Conservation (phyloP, 2,329 filamentous ascomycete genomes). For the Sodiomyces alkalinus region DNA sequence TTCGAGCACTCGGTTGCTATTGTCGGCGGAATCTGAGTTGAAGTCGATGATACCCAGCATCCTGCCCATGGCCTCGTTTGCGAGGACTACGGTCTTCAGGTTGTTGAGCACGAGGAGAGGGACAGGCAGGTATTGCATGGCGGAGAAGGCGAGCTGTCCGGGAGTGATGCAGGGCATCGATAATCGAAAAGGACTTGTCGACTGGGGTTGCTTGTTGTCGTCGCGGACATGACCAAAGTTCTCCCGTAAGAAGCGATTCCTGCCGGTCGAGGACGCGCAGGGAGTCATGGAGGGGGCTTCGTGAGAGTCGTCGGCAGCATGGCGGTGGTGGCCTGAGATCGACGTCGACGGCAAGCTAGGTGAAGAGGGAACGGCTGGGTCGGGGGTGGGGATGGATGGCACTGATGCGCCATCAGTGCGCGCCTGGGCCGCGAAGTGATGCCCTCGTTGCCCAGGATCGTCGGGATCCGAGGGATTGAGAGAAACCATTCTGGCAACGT, state of each 20-base stretch:
- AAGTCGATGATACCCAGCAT: conserved; percentile 51
- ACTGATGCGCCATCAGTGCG: too few species aligned
- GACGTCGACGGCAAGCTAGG: too few species aligned
- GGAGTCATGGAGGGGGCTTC: background rate
- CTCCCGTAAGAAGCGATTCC: conserved; percentile 20
- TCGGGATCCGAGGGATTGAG: too few species aligned
- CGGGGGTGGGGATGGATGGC: too few species aligned
- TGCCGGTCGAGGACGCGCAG: conserved; percentile 6
- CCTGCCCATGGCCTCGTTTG: conserved; percentile 61
- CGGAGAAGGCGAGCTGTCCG: conserved; percentile 45
- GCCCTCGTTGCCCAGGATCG: too few species aligned
- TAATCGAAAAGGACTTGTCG: conserved; percentile 19
- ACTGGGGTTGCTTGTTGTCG: conserved; percentile 16
- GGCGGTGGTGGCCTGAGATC: too few species aligned
- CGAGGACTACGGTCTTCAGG: conserved; percentile 54
- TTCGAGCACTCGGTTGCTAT: conserved; percentile 34
- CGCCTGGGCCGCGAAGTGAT: too few species aligned
- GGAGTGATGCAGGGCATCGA: conserved; percentile 32
- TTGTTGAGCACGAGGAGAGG: conserved; percentile 55
- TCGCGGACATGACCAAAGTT: conserved; percentile 4
- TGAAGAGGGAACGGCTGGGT: too few species aligned
- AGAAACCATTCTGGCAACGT: too few species aligned
- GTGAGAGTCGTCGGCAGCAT: background rate
- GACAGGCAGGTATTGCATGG: conserved; percentile 60
- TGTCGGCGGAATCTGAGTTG: conserved; percentile 24